Evolutionary conservation across 345 rosid genomes (phyloP), one percentile per base, ranked within the genome.

Genomic region (Eutrema yunnanense): DNA sequence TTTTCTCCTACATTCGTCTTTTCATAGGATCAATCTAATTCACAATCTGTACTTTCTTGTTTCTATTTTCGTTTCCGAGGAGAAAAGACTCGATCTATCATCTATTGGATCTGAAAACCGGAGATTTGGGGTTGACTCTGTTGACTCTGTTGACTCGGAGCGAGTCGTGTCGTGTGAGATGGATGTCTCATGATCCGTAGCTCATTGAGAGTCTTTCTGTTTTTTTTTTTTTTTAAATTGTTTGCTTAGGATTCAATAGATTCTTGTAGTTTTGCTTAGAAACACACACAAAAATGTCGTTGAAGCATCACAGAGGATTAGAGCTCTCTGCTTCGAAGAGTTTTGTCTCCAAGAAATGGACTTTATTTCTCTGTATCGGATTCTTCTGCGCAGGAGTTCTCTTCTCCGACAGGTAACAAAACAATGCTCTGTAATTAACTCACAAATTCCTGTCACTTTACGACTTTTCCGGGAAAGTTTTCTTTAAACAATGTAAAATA

Each of bases 301-400:
- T 44, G 80, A 75, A 76, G 71, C 73, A 76, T 62, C 71, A 71
- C 10, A 67, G 74, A 80, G 80, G 82, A 62, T 40, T 62, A 43
- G 80, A 80, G 57, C 55, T 71, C 1, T 72, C 77, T 4, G 74
- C 63, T 71, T 75, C 82, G 0, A 80, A 75, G 73, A 75, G 80
- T 80, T 57, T 76, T 53, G 87, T 88, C 55, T 85, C 99, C 2
- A 88, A 72, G 85, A 95, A 87, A 86, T 89, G 95, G 99, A 72
- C 90, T 62, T 67, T 89, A 40, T 71, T 92, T 73, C 83, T 95
- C 78, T 95, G 96, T 73, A 79, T 91, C 71, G 96, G 96, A 29
- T 91, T 96, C 84, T 89, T 94, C 81, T 91, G 95, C 76, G 89
- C 88, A 4, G 98, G 98, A 67, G 82, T 88, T 87, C 86, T 94